These are phyloP conservation scores for Aspergillus sp. DNA, from an alignment of 2,329 filamentous ascomycete genomes.

Conservation along the genomic window DNA sequence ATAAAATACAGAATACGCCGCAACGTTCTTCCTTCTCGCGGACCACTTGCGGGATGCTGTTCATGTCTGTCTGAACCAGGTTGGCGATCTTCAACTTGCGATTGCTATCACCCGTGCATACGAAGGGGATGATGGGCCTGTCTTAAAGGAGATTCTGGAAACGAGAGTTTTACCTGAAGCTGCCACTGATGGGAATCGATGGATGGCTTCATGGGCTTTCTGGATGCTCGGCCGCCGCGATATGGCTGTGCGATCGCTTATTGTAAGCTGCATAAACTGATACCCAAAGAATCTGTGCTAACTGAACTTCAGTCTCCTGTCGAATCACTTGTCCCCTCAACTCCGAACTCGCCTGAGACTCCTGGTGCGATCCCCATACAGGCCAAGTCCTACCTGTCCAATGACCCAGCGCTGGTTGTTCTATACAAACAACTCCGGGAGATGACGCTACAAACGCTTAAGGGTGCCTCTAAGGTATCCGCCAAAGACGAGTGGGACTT, in stretches of 20 bases:
- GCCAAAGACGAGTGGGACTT: constrained; percentile 84
- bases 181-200: constrained; percentile 79
- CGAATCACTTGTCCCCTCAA: constrained; percentile 60
- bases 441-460: constrained; percentile 77
- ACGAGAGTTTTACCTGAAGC: constrained; percentile 78
- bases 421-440: constrained; percentile 84
- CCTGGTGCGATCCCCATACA: constrained; percentile 60
- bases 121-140: constrained; percentile 76
- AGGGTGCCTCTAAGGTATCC: constrained; percentile 78
- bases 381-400: constrained; percentile 77
- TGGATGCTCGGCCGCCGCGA: constrained; percentile 83
- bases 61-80: constrained; percentile 79
- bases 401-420: constrained; percentile 85
- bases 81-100: constrained; percentile 85
- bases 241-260: constrained; percentile 78
- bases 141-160: constrained; percentile 71
- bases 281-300: neutral
- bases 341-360: constrained; percentile 57
- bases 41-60: constrained; percentile 82
- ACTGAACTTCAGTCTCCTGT: constrained; percentile 64
- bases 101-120: constrained; percentile 86
- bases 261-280: constrained; percentile 55
- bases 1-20: constrained; percentile 73
- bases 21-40: constrained; percentile 90
- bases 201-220: constrained; percentile 94